Conservation (phyloP, 768 basidiomycete species). For the Infundibulicybe gibba region DNA sequence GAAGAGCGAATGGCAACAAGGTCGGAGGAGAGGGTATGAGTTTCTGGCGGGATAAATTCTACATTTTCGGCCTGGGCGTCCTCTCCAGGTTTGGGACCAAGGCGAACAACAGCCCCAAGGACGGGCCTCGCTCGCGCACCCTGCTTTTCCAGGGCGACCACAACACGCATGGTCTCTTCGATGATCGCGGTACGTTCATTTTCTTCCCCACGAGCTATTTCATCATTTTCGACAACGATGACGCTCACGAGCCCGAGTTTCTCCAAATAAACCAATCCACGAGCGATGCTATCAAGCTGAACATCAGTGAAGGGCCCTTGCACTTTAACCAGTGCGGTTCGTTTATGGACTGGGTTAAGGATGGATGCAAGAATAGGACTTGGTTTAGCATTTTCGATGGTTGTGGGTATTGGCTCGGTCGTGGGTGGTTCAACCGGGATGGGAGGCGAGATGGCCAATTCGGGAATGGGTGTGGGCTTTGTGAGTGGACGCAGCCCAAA, state of each 20-base stretch:
- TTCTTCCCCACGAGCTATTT: conserved; percentile 60
- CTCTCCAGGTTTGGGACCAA: conserved; percentile 69
- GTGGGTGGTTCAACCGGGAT: conserved; percentile 17
- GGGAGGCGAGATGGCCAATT: conserved; percentile 21
- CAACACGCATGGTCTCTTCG: conserved; percentile 85
- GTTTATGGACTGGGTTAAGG: conserved; percentile 77
- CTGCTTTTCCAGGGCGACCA: conserved; percentile 76
- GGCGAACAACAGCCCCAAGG: conserved; percentile 78
- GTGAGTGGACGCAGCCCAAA: conserved; percentile 68
- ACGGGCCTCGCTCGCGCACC: conserved; percentile 88
- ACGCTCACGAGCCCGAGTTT: conserved; percentile 95
- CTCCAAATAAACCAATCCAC: conserved; percentile 92
- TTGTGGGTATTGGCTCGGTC: conserved; percentile 30
- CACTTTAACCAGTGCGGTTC: conserved; percentile 93
- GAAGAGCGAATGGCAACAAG: conserved; percentile 85
- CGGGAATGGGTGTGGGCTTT: conserved; percentile 21
- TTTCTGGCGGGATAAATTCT: conserved; percentile 53
- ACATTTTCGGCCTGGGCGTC: conserved; percentile 22
- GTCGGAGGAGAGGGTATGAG: conserved; percentile 77
- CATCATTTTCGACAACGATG: conserved; percentile 91
- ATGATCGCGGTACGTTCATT: conserved; percentile 64
- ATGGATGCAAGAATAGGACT: conserved; percentile 67
- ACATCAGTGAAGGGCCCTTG: conserved; percentile 94
- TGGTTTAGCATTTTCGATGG: conserved; percentile 33
- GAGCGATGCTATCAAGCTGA: conserved; percentile 90